Percentiles rank a stretch among this genome's conserved stretches.
Conservation (phyloP, 441 rosid species). For the Adansonia gregorii region DNA sequence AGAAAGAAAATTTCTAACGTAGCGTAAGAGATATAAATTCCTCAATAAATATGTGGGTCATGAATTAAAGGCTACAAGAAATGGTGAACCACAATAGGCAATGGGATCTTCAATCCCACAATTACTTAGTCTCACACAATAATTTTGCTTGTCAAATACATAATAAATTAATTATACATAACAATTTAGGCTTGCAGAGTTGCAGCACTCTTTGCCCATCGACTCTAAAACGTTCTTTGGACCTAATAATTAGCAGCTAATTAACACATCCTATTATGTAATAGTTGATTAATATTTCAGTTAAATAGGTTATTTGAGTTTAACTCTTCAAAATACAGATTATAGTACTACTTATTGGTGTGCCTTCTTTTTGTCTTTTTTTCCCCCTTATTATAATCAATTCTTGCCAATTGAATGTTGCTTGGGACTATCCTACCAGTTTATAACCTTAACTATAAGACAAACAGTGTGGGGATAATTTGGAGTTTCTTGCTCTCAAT, state of each 20-base stretch:
- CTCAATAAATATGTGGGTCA: no score
- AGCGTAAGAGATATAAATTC: no score
- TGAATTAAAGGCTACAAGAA: background rate
- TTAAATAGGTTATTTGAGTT: background rate
- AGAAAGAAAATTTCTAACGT: no score
- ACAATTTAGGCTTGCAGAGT: background rate
- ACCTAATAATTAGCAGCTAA: background rate
- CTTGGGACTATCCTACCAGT: background rate
- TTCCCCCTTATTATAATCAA: background rate
- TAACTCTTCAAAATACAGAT: no score
- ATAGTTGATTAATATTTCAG: background rate
- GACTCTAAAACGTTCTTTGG: background rate
- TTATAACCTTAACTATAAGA: background rate
- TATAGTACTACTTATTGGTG: no score
- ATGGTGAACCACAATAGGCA: background rate
- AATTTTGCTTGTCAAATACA: background rate
- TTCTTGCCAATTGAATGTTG: background rate
- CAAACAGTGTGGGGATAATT: background rate
- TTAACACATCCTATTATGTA: background rate
- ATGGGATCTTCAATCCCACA: background rate
- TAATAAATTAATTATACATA: background rate
- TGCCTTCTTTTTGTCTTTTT: background rate
- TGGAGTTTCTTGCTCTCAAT: background rate
- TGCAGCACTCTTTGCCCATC: background rate
- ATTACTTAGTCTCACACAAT: background rate